These are phyloP conservation scores for Neurospora sp. DNA, from an alignment of 495 filamentous ascomycete species.

Conservation along the genomic window DNA sequence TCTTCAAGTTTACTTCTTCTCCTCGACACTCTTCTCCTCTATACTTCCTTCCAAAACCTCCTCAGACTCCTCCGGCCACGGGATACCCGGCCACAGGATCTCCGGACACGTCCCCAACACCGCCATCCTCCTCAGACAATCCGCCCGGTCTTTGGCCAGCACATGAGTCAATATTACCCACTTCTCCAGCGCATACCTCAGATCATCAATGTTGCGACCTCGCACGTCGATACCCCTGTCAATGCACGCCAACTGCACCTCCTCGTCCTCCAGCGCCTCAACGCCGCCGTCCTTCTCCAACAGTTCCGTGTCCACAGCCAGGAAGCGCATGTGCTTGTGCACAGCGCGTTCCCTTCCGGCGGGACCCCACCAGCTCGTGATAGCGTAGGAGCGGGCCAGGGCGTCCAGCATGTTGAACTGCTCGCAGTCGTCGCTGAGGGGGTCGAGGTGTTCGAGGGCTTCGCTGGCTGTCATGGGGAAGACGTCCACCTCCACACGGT, in stretches of 20 bases:
- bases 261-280: slow-evolving; percentile 24
- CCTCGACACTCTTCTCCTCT: neutral
- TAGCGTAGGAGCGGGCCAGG: slow-evolving; percentile 18
- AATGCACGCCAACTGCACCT: slow-evolving; percentile 32
- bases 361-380: slow-evolving; percentile 11
- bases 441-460: neutral
- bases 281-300: slow-evolving; percentile 26
- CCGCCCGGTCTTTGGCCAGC: neutral
- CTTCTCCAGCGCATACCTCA: slow-evolving; percentile 17
- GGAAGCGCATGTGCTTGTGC: slow-evolving; percentile 35
- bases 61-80: neutral
- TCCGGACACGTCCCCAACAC: slow-evolving; percentile 4
- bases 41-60: neutral
- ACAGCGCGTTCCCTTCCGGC: slow-evolving; percentile 5
- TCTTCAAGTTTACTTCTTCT: neutral
- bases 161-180: slow-evolving; percentile 24
- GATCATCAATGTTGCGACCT: slow-evolving; percentile 11
- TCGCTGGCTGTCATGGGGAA: neutral
- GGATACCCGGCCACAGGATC: neutral
- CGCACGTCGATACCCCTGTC: slow-evolving; percentile 32
- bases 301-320: slow-evolving; percentile 34
- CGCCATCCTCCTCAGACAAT: slow-evolving; percentile 5
- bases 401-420: slow-evolving; percentile 13
- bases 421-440: neutral
- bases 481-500: neutral